Evolutionary conservation across 257 asterid genomes (phyloP).

Genomic region (Solanum virginianum): DNA sequence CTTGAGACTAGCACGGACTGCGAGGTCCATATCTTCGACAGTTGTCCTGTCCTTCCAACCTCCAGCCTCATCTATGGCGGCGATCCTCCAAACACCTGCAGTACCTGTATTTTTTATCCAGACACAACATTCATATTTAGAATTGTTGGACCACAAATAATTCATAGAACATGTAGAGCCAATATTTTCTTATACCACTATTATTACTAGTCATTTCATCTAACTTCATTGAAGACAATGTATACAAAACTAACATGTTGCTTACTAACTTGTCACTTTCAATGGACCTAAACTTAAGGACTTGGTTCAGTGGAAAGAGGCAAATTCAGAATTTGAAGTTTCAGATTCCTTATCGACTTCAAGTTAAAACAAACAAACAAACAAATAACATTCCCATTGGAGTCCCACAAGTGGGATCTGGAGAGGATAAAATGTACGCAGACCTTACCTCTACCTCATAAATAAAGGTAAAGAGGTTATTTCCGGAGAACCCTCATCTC

Average conservation of each 20-base stretch:
- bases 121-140: neutral
- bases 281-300: neutral
- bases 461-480: no score
- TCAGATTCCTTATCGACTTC: neutral
- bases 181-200: neutral
- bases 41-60: constrained; percentile 98
- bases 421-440: no score
- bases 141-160: neutral
- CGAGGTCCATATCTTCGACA: constrained; percentile 95
- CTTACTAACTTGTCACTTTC: neutral
- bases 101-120: constrained; percentile 37
- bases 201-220: neutral
- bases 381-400: no score
- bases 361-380: neutral
- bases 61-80: constrained; percentile 94
- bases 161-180: neutral
- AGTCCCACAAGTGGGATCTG: no score
- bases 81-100: constrained; percentile 93
- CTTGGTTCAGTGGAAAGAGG: neutral
- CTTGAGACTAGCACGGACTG: constrained; percentile 88
- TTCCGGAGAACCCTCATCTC: no score
- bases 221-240: neutral
- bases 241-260: neutral
- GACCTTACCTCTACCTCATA: no score
- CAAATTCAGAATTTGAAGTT: neutral